Evolutionary conservation across 257 asterid genomes (phyloP).

Genomic region (Hygrophila difformis): DNA sequence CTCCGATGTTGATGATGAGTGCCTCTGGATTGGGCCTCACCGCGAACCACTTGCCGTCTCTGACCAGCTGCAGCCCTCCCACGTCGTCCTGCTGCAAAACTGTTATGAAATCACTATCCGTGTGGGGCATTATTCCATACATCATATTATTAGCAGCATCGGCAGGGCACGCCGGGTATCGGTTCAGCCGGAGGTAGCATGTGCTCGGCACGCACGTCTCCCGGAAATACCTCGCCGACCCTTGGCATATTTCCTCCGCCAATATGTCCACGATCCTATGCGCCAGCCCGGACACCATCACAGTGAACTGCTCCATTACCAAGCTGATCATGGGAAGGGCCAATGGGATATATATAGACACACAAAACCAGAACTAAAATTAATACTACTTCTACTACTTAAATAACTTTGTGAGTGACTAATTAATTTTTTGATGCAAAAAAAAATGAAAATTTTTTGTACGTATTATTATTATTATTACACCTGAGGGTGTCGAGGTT

Average conservation of each 20-base stretch:
- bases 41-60: constrained; percentile 85
- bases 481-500: constrained; percentile 52
- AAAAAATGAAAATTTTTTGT: too few relatives aligned
- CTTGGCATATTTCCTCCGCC: constrained; percentile 51
- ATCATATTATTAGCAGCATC: constrained; percentile 50
- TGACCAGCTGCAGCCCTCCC: constrained; percentile 79
- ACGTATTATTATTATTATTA: too few relatives aligned
- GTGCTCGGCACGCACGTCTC: constrained; percentile 59
- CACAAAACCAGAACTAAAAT: background rate
- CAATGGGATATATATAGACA: background rate
- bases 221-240: constrained; percentile 38
- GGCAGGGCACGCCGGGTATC: constrained; percentile 65
- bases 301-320: constrained; percentile 61
- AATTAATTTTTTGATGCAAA: background rate
- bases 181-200: constrained; percentile 73
- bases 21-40: constrained; percentile 77
- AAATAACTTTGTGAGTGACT: background rate
- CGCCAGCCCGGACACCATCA: constrained; percentile 43
- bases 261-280: constrained; percentile 50
- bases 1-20: too few relatives aligned
- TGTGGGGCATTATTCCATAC: constrained; percentile 84
- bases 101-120: constrained; percentile 89
- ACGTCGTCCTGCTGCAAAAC: constrained; percentile 73
- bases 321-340: constrained; percentile 27
- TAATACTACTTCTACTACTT: background rate